Conservation (phyloP, 257 asterid genomes). For the Gentiana macrophylla region DNA sequence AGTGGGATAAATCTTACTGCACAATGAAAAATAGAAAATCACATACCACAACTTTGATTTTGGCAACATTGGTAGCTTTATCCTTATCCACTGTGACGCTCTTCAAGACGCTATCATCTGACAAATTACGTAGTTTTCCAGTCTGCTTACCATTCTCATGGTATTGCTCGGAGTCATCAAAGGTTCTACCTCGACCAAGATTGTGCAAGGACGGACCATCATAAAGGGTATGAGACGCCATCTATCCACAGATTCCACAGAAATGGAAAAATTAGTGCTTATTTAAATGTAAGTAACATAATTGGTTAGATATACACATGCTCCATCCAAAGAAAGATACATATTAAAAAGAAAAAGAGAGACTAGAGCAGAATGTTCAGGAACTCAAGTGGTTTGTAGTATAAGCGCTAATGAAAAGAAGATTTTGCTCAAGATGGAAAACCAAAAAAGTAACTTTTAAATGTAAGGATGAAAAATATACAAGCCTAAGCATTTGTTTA, state of each 20-base stretch:
- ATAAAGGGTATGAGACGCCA: conserved; percentile 51
- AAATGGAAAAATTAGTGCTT: no score
- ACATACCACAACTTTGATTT: conserved; percentile 93
- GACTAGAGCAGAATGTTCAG: no score
- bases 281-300: no score
- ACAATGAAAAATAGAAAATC: neutral
- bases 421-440: no score
- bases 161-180: conserved; percentile 58
- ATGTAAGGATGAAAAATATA: no score
- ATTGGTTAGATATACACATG: no score
- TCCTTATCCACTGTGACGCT: conserved; percentile 70
- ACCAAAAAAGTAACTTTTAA: no score
- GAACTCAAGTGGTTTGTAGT: no score
- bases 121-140: conserved; percentile 47
- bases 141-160: conserved; percentile 58
- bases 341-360: no score
- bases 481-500: no score
- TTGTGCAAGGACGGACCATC: conserved; percentile 58
- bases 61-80: conserved; percentile 83
- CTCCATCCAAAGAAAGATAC: no score
- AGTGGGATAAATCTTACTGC: neutral
- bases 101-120: conserved; percentile 57
- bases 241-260: conserved; percentile 22
- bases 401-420: no score
- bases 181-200: conserved; percentile 60